Evolutionary conservation across 2,329 filamentous ascomycete species (phyloP).

Genomic region (Hymenoscyphus scutula): DNA sequence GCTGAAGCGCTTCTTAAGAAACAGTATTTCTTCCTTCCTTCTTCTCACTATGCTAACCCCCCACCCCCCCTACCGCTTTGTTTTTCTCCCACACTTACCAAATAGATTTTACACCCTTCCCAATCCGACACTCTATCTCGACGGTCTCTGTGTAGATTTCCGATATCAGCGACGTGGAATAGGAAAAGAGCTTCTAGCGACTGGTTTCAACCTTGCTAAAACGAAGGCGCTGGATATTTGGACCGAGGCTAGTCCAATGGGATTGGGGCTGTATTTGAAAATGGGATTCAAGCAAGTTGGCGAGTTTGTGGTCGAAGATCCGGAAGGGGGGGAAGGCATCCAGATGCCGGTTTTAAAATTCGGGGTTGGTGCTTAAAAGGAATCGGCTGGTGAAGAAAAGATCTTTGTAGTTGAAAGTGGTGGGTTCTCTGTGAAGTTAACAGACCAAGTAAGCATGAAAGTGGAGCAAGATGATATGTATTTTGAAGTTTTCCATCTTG

Average conservation of each 20-base stretch:
- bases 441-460: too few species aligned
- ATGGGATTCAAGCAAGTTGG: background rate
- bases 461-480: too few species aligned
- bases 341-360: background rate
- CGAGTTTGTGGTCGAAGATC: background rate
- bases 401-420: background rate
- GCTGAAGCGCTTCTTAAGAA: background rate
- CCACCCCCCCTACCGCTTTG: too few species aligned
- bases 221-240: background rate
- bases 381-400: background rate
- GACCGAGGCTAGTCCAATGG: constrained; percentile 4
- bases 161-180: background rate
- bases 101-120: background rate
- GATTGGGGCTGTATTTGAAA: background rate
- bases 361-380: background rate
- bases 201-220: background rate
- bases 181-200: background rate
- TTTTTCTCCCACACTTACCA: background rate
- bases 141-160: background rate
- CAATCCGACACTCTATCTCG: constrained; percentile 3
- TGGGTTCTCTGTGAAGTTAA: too few species aligned
- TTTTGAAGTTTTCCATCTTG: background rate
- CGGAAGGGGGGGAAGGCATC: background rate
- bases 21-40: background rate
- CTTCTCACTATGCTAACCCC: too few species aligned